These are phyloP conservation scores for Teratosphaeria destructans DNA, from an alignment of 2,329 filamentous ascomycete species.

Conservation along the genomic window DNA sequence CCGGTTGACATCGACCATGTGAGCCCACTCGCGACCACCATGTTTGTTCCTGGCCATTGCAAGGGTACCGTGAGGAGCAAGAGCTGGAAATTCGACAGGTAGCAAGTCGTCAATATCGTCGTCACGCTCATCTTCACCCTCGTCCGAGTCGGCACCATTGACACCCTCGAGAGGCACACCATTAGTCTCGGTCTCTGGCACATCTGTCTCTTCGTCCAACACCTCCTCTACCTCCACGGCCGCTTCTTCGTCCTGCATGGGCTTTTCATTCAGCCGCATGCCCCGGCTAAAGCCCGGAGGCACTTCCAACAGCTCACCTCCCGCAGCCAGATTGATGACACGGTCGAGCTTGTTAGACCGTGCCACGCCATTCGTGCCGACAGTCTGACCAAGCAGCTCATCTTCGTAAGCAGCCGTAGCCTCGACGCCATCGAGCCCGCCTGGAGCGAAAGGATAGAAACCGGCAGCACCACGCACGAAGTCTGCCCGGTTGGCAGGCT, in stretches of 20 bases:
- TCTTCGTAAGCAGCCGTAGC: constrained; percentile 77
- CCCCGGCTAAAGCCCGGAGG: constrained; percentile 76
- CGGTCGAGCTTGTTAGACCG: constrained; percentile 54
- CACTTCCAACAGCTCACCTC: constrained; percentile 67
- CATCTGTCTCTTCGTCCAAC: constrained; percentile 43
- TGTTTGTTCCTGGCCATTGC: constrained; percentile 61
- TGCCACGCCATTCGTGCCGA: constrained; percentile 28
- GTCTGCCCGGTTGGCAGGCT: constrained; percentile 75
- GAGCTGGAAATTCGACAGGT: constrained; percentile 83
- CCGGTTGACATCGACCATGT: constrained; percentile 92
- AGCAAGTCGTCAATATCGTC: constrained; percentile 74
- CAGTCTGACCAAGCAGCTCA: constrained; percentile 47
- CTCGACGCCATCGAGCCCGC: constrained; percentile 78
- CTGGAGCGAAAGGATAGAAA: constrained; percentile 88
- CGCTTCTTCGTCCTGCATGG: constrained; percentile 41
- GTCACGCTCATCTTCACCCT: constrained; percentile 26
- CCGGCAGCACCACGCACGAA: constrained; percentile 89
- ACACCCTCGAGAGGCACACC: constrained; percentile 13
- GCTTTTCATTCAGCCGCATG: constrained; percentile 57
- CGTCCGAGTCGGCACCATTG: constrained; percentile 18
- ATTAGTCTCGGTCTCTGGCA: constrained; percentile 25
- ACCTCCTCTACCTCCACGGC: constrained; percentile 61
- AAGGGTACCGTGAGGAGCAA: constrained; percentile 74
- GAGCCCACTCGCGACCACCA: constrained; percentile 82
- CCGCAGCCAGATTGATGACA: constrained; percentile 70